Evolutionary conservation across 2,329 filamentous ascomycete genomes (phyloP).

Genomic region (Neofusicoccum kwambonambiense): DNA sequence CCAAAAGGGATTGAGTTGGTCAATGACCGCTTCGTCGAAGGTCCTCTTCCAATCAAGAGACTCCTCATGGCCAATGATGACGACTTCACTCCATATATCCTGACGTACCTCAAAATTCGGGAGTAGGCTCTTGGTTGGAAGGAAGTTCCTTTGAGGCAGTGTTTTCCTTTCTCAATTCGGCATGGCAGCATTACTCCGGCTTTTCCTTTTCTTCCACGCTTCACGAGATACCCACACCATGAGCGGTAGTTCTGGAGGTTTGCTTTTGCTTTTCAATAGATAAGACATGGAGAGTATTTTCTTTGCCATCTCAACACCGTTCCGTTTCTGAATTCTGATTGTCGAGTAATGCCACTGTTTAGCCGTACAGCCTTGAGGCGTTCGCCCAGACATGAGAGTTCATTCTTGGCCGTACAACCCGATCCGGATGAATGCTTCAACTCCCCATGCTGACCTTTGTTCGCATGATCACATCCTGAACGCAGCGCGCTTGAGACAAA

Average conservation of each 20-base stretch:
- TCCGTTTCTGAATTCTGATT: neutral
- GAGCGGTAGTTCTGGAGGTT: neutral
- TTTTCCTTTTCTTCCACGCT: neutral
- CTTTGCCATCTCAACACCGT: neutral
- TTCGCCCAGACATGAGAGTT: neutral
- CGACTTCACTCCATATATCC: neutral
- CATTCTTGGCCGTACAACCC: too few species aligned
- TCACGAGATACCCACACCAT: constrained; percentile 10
- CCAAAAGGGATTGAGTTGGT: neutral
- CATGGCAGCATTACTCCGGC: neutral
- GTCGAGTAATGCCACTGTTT: too few species aligned
- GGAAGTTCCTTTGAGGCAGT: too few species aligned
- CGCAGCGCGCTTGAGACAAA: too few species aligned
- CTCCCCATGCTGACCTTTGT: neutral
- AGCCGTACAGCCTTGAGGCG: neutral
- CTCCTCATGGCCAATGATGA: neutral
- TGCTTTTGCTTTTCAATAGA: neutral
- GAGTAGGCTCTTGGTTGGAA: neutral
- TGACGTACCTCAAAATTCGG: neutral
- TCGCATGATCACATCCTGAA: too few species aligned
- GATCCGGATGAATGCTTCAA: neutral
- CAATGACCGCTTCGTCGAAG: neutral
- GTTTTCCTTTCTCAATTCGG: neutral
- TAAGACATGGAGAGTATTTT: neutral
- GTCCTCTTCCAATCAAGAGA: neutral